Percentiles rank a stretch among this genome's conserved stretches.
These are phyloP conservation scores for Rosa multiflora DNA, from an alignment of 306 rosid genomes.

Conservation along the genomic window DNA sequence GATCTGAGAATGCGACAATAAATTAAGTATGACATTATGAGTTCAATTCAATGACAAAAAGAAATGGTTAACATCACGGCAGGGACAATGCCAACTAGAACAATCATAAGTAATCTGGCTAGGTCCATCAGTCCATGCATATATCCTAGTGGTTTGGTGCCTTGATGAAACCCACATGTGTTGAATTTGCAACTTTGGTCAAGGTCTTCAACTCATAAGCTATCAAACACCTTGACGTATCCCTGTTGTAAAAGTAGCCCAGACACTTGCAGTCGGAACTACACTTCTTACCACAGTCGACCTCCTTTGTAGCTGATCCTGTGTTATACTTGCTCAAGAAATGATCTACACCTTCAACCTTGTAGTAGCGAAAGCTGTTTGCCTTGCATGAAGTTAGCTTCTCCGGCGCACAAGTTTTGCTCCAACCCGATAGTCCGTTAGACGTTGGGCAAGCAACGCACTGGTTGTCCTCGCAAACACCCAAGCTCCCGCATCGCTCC, in stretches of 20 bases:
- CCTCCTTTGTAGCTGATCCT: constrained; percentile 45
- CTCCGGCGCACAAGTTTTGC: constrained; percentile 27
- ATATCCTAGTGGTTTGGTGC: constrained; percentile 33
- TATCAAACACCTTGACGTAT: constrained; percentile 49
- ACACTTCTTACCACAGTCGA: constrained; percentile 48
- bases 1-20: no score
- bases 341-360: constrained; percentile 61
- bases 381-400: constrained; percentile 35
- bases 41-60: background rate
- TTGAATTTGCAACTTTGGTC: constrained; percentile 40
- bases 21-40: background rate
- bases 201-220: constrained; percentile 57
- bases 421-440: constrained; percentile 30
- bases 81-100: background rate
- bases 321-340: constrained; percentile 48
- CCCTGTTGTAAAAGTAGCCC: constrained; percentile 53
- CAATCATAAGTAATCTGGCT: background rate
- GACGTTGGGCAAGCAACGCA: constrained; percentile 31
- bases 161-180: constrained; percentile 59
- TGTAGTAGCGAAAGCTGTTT: constrained; percentile 49
- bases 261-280: constrained; percentile 56
- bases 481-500: constrained; percentile 40
- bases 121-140: background rate
- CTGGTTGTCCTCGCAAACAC: constrained; percentile 34
- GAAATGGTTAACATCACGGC: background rate